Percentiles rank a stretch among this genome's conserved stretches.
These are phyloP conservation scores for Kodamaea lidongshanica DNA, from an alignment of 805 yeast species.

Conservation along the genomic window DNA sequence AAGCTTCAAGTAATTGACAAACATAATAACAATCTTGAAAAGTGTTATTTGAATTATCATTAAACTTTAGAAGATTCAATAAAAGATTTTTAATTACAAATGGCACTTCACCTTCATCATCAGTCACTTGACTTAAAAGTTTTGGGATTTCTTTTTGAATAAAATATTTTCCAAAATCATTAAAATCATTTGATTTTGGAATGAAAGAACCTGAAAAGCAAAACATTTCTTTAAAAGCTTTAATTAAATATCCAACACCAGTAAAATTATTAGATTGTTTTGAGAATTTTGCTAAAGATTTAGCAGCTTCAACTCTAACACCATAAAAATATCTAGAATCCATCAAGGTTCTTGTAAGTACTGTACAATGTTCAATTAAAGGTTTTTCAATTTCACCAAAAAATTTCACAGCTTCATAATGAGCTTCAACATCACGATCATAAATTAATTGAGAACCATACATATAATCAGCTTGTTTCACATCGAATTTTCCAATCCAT, in stretches of 20 bases:
- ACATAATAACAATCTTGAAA: constrained; percentile 71
- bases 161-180: constrained; percentile 61
- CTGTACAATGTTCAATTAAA: constrained; percentile 61
- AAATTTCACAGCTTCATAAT: constrained; percentile 70
- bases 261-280: constrained; percentile 54
- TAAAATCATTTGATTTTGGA: constrained; percentile 79
- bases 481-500: constrained; percentile 80
- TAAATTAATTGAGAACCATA: constrained; percentile 88
- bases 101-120: constrained; percentile 57
- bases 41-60: constrained; percentile 75
- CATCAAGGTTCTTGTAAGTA: constrained; percentile 71
- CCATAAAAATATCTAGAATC: constrained; percentile 87
- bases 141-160: constrained; percentile 63
- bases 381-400: constrained; percentile 61
- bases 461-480: constrained; percentile 93
- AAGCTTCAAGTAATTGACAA: constrained; percentile 47
- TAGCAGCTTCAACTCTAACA: constrained; percentile 79
- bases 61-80: constrained; percentile 67
- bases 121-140: constrained; percentile 55
- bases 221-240: constrained; percentile 60
- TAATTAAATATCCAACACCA: constrained; percentile 68
- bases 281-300: constrained; percentile 66
- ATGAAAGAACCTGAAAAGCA: constrained; percentile 60
- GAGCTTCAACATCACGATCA: constrained; percentile 96
- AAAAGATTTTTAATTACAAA: constrained; percentile 54